A percentile compares a stretch with the other conserved stretches of the same genome.
Conservation (phyloP, 495 filamentous ascomycete species). For the Aspergillus hancockii region DNA sequence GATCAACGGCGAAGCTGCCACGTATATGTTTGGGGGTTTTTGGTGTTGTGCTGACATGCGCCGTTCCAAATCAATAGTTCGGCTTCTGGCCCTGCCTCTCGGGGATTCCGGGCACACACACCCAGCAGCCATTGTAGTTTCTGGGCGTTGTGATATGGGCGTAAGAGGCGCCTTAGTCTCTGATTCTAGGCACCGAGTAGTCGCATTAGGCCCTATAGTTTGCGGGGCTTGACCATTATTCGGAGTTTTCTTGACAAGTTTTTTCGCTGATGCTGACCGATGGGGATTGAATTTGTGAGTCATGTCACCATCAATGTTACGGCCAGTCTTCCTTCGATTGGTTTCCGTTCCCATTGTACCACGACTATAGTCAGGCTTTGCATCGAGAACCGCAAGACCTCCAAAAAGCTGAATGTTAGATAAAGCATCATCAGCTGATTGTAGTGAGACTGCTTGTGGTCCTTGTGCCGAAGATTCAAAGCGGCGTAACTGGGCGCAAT, state of each 20-base stretch:
- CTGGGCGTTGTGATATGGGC: background rate
- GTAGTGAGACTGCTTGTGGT: background rate
- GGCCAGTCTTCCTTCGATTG: background rate
- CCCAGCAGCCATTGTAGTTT: background rate
- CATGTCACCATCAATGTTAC: background rate
- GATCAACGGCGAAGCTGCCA: slow-evolving; percentile 19
- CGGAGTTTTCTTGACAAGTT: background rate
- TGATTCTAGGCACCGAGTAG: background rate
- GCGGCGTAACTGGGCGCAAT: slow-evolving; percentile 19
- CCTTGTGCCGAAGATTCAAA: slow-evolving; percentile 3
- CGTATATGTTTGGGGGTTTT: slow-evolving; percentile 22
- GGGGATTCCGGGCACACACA: slow-evolving; percentile 13
- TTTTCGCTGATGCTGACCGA: background rate
- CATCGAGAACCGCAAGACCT: background rate
- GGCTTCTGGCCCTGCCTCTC: slow-evolving; percentile 35
- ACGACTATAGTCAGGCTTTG: background rate
- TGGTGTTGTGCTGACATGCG: slow-evolving; percentile 26
- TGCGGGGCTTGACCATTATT: background rate
- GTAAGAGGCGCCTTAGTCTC: background rate
- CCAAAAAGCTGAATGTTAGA: background rate
- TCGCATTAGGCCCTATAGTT: background rate
- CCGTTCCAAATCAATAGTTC: slow-evolving; percentile 29
- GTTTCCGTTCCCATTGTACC: background rate
- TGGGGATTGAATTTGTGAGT: background rate
- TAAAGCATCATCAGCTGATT: background rate